Evolutionary conservation across 441 rosid species (phyloP).

Genomic region (Hura crepitans): DNA sequence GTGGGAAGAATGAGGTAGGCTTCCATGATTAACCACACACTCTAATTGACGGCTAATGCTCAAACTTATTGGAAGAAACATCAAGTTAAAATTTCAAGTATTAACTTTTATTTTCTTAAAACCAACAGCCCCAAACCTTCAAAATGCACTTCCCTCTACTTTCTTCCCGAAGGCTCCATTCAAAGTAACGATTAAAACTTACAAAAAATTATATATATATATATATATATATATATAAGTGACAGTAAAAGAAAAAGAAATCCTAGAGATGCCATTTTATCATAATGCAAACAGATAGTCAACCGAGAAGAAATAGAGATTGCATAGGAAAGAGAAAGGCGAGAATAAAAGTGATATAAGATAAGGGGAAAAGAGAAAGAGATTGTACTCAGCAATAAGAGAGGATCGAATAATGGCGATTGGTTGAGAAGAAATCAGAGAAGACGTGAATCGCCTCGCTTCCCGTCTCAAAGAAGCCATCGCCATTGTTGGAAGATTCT

Average conservation of each 20-base stretch:
- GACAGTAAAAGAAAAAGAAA: background rate
- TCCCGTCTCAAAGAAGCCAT: constrained; percentile 89
- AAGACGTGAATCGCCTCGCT: constrained; percentile 65
- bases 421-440: constrained; percentile 58
- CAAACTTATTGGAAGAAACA: background rate
- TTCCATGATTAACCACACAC: background rate
- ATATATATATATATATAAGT: too few species aligned
- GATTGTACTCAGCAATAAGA: constrained; percentile 49
- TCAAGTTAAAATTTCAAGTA: background rate
- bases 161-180: background rate
- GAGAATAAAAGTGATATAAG: background rate
- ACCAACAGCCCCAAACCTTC: background rate
- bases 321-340: background rate
- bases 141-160: background rate
- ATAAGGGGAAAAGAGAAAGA: background rate
- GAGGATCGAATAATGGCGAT: constrained; percentile 51
- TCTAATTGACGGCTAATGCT: background rate
- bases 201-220: background rate
- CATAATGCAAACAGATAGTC: background rate
- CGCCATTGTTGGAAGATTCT: constrained; percentile 46
- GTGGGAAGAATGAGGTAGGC: background rate
- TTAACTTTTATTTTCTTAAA: background rate
- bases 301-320: background rate
- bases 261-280: background rate
- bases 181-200: background rate